phyloP scores from a whole-genome alignment of 805 yeast genomes.

The Grigorovia jiainica region DNA sequence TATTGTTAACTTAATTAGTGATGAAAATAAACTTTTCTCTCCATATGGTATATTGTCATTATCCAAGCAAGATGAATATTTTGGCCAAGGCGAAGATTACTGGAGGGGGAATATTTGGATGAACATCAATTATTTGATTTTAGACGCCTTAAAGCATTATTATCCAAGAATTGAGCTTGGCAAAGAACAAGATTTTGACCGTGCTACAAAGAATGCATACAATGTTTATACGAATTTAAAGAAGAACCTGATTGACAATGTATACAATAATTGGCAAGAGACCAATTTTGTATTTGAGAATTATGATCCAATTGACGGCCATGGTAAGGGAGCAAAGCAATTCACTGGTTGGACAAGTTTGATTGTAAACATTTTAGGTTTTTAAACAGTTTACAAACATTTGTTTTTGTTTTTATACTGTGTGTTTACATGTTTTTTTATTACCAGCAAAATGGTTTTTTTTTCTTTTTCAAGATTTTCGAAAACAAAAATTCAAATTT shows the following conservation, averaged over 20 bases:
- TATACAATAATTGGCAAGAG: slow-evolving; percentile 54
- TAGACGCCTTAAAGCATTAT: slow-evolving; percentile 63
- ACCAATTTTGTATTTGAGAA: slow-evolving; percentile 90
- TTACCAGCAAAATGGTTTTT: not conserved
- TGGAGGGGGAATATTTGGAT: slow-evolving; percentile 97
- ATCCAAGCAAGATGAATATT: slow-evolving; percentile 54
- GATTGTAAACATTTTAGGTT: slow-evolving; percentile 62
- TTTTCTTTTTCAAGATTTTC: too few species aligned
- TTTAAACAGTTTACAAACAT: not conserved
- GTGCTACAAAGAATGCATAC: slow-evolving; percentile 28
- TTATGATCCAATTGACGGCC: slow-evolving; percentile 69
- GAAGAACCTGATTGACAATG: slow-evolving; percentile 55
- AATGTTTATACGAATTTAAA: slow-evolving; percentile 52
- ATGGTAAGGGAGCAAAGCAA: slow-evolving; percentile 73
- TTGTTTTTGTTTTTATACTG: not conserved
- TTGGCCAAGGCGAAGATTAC: slow-evolving; percentile 78
- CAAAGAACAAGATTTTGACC: slow-evolving; percentile 4
- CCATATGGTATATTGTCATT: slow-evolving; percentile 74
- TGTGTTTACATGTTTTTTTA: not conserved
- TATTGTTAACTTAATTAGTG: slow-evolving; percentile 48
- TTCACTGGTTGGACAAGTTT: slow-evolving; percentile 93
- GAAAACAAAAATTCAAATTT: too few species aligned
- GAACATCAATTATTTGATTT: slow-evolving; percentile 73
- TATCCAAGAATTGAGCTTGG: slow-evolving; percentile 19
- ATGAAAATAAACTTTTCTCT: slow-evolving; percentile 70